Percentiles rank a stretch among this genome's conserved stretches.
Conservation (phyloP, 208 protist species). For the Trypanosomatidae sp. region DNA sequence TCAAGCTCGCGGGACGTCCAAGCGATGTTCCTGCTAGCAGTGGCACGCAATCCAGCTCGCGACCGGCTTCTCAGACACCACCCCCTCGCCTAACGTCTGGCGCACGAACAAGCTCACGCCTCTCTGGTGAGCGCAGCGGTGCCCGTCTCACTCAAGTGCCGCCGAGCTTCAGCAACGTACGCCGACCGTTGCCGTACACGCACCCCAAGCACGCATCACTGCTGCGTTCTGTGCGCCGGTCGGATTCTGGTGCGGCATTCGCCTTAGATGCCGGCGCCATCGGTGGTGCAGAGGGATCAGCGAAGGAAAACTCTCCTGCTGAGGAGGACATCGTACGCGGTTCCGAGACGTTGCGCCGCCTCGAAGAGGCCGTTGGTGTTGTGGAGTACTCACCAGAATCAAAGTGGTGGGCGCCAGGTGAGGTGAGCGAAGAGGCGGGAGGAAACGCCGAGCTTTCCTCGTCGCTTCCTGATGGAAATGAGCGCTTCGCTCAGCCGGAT, state of each 20-base stretch:
- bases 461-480: not conserved
- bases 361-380: slow-evolving; percentile 15
- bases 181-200: slow-evolving; percentile 12
- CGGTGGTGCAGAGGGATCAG: not conserved
- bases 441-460: not conserved
- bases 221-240: not conserved
- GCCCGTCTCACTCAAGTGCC: slow-evolving; percentile 14
- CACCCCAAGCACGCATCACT: slow-evolving; percentile 24
- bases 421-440: not conserved
- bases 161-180: slow-evolving; percentile 15
- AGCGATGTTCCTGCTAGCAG: slow-evolving; percentile 12
- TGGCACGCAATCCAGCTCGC: slow-evolving; percentile 3
- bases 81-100: slow-evolving; percentile 3
- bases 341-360: slow-evolving; percentile 27
- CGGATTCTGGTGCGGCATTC: not conserved
- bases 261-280: not conserved
- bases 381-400: slow-evolving; percentile 29
- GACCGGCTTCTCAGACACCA: slow-evolving; percentile 16
- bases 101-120: slow-evolving; percentile 11
- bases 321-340: slow-evolving; percentile 4
- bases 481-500: not conserved
- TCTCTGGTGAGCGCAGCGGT: slow-evolving; percentile 10
- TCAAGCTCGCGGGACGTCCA: slow-evolving; percentile 3
- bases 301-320: slow-evolving; percentile 18
- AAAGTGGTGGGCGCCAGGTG: not conserved